Percentiles rank a stretch among this genome's conserved stretches.
phyloP scores from a whole-genome alignment of 192 early-diverging fungal genomes.

The Glomus cerebriforme region DNA sequence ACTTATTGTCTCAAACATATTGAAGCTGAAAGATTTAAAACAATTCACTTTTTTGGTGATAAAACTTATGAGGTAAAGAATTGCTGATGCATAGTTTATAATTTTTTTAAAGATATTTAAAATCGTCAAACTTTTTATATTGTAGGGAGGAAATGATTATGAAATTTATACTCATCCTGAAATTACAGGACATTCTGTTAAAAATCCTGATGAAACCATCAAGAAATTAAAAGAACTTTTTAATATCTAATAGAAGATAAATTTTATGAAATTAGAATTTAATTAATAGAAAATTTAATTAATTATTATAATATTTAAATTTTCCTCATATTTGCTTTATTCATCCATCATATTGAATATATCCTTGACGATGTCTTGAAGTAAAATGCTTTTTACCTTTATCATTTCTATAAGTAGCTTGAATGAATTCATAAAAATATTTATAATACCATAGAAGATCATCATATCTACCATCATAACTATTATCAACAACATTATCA shows the following conservation, averaged over 20 bases:
- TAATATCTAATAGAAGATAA: constrained; percentile 14
- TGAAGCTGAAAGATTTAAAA: constrained; percentile 81
- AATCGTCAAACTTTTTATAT: not conserved
- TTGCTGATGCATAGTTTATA: not conserved
- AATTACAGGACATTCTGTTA: constrained; percentile 87
- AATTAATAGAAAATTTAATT: too few species aligned
- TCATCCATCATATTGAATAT: constrained; percentile 57
- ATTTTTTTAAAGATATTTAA: too few species aligned
- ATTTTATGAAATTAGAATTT: too few species aligned
- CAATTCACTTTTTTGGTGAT: constrained; percentile 98
- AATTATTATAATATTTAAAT: too few species aligned
- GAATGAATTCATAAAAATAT: constrained; percentile 86
- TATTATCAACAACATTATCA: constrained; percentile 19
- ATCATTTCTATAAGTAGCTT: constrained; percentile 69
- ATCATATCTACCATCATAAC: constrained; percentile 82
- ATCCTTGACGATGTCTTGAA: constrained; percentile 51
- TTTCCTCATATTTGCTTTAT: too few species aligned
- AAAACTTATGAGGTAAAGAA: constrained; percentile 78
- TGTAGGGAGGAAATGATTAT: constrained; percentile 94
- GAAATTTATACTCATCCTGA: constrained; percentile 87
- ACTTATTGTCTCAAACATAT: constrained; percentile 95
- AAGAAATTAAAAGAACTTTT: constrained; percentile 81
- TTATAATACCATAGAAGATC: constrained; percentile 91
- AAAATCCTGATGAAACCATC: constrained; percentile 81
- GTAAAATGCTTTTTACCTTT: constrained; percentile 61